Percentiles rank a stretch among this genome's conserved stretches.
phyloP scores from a whole-genome alignment of 768 basidiomycete genomes.

The Suillus americanus region DNA sequence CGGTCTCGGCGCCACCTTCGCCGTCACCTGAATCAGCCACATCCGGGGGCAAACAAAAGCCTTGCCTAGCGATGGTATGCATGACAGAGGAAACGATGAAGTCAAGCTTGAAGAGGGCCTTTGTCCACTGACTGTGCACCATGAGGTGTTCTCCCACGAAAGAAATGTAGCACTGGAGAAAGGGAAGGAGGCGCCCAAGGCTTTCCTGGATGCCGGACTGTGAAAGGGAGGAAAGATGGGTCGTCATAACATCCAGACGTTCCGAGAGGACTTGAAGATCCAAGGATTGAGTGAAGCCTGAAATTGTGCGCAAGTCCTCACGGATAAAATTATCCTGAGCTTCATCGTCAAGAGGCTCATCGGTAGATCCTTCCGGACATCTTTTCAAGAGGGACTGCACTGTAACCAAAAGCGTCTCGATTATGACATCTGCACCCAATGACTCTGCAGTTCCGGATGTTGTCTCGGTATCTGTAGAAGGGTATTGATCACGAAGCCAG shows the following conservation, averaged over 20 bases:
- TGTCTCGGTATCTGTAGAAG: slow-evolving; percentile 15
- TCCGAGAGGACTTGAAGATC: slow-evolving; percentile 44
- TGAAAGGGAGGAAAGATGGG: slow-evolving; percentile 36
- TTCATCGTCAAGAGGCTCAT: slow-evolving; percentile 24
- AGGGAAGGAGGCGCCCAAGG: slow-evolving; percentile 62
- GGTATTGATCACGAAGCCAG: slow-evolving; percentile 33
- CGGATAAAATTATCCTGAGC: slow-evolving; percentile 51
- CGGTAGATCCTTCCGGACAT: slow-evolving; percentile 30
- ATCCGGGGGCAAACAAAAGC: slow-evolving; percentile 92
- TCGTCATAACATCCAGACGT: slow-evolving; percentile 40
- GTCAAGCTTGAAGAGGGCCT: slow-evolving; percentile 80
- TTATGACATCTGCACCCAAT: slow-evolving; percentile 39
- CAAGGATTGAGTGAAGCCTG: slow-evolving; percentile 47
- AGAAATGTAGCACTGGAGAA: slow-evolving; percentile 63
- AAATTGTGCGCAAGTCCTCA: slow-evolving; percentile 43
- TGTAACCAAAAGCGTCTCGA: slow-evolving; percentile 63
- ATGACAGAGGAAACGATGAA: slow-evolving; percentile 76
- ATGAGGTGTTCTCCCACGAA: slow-evolving; percentile 60
- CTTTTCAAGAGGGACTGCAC: slow-evolving; percentile 58
- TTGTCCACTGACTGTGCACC: slow-evolving; percentile 62
- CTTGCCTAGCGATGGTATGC: slow-evolving; percentile 73
- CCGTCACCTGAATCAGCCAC: slow-evolving; percentile 51
- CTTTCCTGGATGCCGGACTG: slow-evolving; percentile 31
- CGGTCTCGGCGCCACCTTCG: slow-evolving; percentile 43
- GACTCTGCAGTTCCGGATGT: background rate